Evolutionary conservation across 2,329 filamentous ascomycete genomes (phyloP), one percentile per base, ranked within the genome.

Genomic region (Hawksworthiomyces lignivorus): DNA sequence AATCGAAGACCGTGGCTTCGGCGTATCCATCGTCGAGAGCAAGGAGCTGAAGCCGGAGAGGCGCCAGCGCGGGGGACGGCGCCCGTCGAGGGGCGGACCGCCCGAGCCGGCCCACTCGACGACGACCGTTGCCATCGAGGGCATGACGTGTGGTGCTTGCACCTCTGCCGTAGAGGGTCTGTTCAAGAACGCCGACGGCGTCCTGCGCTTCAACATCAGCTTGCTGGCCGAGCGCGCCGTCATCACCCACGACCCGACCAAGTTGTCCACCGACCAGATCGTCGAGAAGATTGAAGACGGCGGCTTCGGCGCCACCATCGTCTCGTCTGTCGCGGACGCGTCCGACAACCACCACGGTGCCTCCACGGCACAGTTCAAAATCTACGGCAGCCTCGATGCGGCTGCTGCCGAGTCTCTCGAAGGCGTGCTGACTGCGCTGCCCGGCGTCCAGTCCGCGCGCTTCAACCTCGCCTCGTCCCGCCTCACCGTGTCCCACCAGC

Each of bases 81-180:
- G 7, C 58, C 64, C 44, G 54, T 74, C 5, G 71, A 80, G 45
- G 84, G 77, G 2, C 15, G 19, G 28, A 58, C 58, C 44, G 12
- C n/a, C n/a, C 18, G 20, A 15, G 4, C 61, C 68, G 48, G 63
- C 65, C 38, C 55, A 75, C 4, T 71, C 82, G 43, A 86, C 79
- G 1, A 96, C 89, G 0, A 97, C 89, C 0, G 73, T 98, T 15
- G 80, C 85, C 5, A 86, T 98, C 41, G 87, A 92, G 52, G 92
- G 92, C 38, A 98, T 98, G 92, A 98, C 92, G 1, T 97, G 92
- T 58, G 90, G 90, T 18, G 87, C 92, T 31, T 98, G 92, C 62
- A 97, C 92, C 1, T 90, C 90, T 2, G 88, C 90, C 6, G 80
- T 97, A 2, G 86, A 96, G 56, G 74, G 77, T 38, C 87, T 84